Evolutionary conservation across 176 grass and related monocot genomes (phyloP), one percentile per base, ranked within the genome.

Genomic region (Aegilops speltoides): DNA sequence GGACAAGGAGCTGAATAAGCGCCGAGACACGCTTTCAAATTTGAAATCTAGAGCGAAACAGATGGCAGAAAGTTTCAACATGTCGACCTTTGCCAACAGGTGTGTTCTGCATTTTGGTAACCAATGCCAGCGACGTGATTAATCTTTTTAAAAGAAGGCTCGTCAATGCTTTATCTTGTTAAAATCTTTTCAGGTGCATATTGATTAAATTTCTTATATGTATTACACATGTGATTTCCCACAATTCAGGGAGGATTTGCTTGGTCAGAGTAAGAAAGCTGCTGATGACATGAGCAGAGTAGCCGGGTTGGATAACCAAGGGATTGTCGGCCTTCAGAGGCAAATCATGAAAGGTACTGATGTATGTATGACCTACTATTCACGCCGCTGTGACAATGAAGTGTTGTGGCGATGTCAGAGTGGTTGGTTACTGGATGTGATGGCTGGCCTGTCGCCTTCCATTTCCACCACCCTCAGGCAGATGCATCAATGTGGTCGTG

Each of bases 301-400:
- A 41, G 59, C 85, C 13, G 90, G 85, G 14, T 84, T 95, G 82
- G 90, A 95, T 85, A 92, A 95, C 62, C 88, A 90, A 82, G 87
- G 88, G 41, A 77, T 95, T 50, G 88, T 95, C 79, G 75, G 82
- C 79, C 83, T 95, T 73, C 93, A 95, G 73, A 92, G 88, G 82
- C 90, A 95, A 77, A 86, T 92, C 37, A 95, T 95, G 62, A 89
- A 73, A 92, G 93, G 93, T 95, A 87, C n/a, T 71, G 11, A 68
- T 82, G 7, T 60, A 68, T 82, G 11, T 60, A 50, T 77, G 37
- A 6, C 4, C 20, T 60, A 57, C 20, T 66, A 36, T 66, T 76
- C 57, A 37, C 12, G 8, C 29, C 19, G 16, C 13, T 20, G 8
- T 41, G 26, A 12, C 46, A 54, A 31, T 76, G 1, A 77, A 20